Base-by-base conservation (phyloP, 169 alveolate genomes). In the Plasmodium ovale region DNA sequence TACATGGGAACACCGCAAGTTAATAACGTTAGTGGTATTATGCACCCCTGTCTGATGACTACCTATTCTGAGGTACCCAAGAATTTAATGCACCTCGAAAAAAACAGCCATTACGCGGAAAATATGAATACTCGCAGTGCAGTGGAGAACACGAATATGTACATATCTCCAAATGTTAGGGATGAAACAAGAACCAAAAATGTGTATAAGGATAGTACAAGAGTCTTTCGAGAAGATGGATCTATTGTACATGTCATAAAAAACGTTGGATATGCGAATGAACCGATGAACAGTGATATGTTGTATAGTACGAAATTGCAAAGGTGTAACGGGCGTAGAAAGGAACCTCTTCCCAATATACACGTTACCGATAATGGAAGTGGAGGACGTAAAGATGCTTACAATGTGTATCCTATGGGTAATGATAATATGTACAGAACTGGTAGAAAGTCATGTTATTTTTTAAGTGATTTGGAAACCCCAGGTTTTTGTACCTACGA, bases 401-500 rank as follows among this genome's bases (percentile, higher is more conserved):
- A 44, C n/a, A 44, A 44, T 44, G n/a, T n/a, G n/a, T n/a, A n/a
- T 44, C 56, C 10, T 12, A 0, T 0, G 19, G 23, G 19, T 53
- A 21, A 53, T 21, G n/a, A 62, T 29, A 16, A 62, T 25, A 10
- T 14, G 7, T 23, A 33, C 5, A 10, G 9, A 14, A 29, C n/a
- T 12, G 14, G 33, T 9, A 53, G 64, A 62, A 62, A 62, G n/a
- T 62, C 72, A 29, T 62, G 44, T 62, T 62, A 62, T 62, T 62
- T 31, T 14, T 25, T 29, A 9, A 33, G 33, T 29, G 53, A 25
- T 31, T 31, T n/a, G n/a, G 27, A 31, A 33, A 62, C 27, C 49
- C 5, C 27, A 10, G 72, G 33, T 7, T 25, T 6, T 19, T 19
- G 12, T 62, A 25, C 4, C n/a, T 47, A 62, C 1, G 72, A 12